Evolutionary conservation across 257 asterid species (phyloP), one percentile per base, ranked within the genome.

Genomic region (Solanum sejunctum): DNA sequence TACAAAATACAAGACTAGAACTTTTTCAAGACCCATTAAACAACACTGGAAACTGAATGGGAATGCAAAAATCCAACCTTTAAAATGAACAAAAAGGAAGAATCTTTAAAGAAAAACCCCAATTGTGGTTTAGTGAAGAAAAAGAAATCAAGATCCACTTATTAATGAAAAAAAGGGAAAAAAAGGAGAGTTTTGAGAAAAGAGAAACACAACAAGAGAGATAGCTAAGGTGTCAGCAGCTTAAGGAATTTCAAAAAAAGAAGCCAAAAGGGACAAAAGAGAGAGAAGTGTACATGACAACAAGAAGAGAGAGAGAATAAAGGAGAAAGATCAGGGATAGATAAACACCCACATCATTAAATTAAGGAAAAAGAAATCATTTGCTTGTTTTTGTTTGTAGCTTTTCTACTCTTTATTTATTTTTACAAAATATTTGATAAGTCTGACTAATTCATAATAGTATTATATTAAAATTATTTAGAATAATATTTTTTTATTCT

Each of bases 271-370:
- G 80, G 84, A 86, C 16, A 32, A 60, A 79, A 80, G 56, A 55
- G 49, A 49, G n/a, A 58, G 9, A 39, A 61, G 77, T 60, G 20
- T n/a, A 52, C 52, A 56, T 90, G 90, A 90, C 91, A 86, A 26
- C 91, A 86, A 26, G 32, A 86, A 75, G 56, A 86, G 89, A 86
- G 92, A 56, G 75, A 89, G 72, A 72, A 71, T 84, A 83, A 89
- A 84, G 72, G 92, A 89, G 92, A 88, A 47, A 66, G 71, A 88
- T 75, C 75, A 86, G 91, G 91, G 70, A 17, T 84, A 67, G 83
- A 49, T 86, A 87, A 67, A 83, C 90, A 89, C 84, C 91, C 85
- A 82, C 47, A 15, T 77, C 60, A 77, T 51, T 77, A 52, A 52
- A 77, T 51, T 77, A 51, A 77, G 82, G 47, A 3, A 5, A 16